Evolutionary conservation across 768 basidiomycete species (phyloP).

Genomic region (Suillus americanus): DNA sequence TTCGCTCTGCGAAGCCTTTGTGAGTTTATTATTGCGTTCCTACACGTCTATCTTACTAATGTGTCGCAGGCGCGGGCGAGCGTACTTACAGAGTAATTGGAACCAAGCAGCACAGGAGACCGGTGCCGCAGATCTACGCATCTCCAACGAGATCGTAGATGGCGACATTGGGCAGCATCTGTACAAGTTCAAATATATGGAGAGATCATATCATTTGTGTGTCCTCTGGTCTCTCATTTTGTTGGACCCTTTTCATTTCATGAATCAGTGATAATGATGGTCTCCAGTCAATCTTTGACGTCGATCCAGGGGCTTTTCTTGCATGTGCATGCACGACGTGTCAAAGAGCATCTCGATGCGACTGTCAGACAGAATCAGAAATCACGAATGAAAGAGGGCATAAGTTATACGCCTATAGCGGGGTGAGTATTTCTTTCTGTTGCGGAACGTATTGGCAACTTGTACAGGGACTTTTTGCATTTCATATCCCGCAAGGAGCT

Average conservation of each 20-base stretch:
- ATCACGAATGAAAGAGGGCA: conserved; percentile 29
- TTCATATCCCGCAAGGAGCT: conserved; percentile 39
- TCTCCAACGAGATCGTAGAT: conserved; percentile 34
- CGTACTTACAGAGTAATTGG: conserved; percentile 32
- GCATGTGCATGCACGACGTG: conserved; percentile 46
- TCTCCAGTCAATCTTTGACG: conserved; percentile 20
- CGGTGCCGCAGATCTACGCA: conserved; percentile 32
- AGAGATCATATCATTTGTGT: conserved; percentile 50
- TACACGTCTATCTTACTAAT: background rate
- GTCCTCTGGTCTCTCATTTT: conserved; percentile 23
- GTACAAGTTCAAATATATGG: conserved; percentile 50
- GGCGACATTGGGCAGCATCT: conserved; percentile 43
- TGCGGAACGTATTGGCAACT: conserved; percentile 2
- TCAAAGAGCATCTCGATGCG: conserved; percentile 35
- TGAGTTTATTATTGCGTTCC: background rate
- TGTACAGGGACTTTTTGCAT: conserved; percentile 49
- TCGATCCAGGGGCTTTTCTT: conserved; percentile 36
- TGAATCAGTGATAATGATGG: conserved; percentile 12
- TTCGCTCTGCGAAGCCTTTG: background rate
- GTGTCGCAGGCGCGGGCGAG: conserved; percentile 18
- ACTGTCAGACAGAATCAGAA: conserved; percentile 49
- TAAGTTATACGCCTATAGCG: conserved; percentile 44
- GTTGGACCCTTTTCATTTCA: background rate
- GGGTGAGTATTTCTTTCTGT: conserved; percentile 27
- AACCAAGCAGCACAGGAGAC: conserved; percentile 21